Evolutionary conservation across 257 asterid genomes (phyloP), one percentile per base, ranked within the genome.

Genomic region (Phtheirospermum japonicum): DNA sequence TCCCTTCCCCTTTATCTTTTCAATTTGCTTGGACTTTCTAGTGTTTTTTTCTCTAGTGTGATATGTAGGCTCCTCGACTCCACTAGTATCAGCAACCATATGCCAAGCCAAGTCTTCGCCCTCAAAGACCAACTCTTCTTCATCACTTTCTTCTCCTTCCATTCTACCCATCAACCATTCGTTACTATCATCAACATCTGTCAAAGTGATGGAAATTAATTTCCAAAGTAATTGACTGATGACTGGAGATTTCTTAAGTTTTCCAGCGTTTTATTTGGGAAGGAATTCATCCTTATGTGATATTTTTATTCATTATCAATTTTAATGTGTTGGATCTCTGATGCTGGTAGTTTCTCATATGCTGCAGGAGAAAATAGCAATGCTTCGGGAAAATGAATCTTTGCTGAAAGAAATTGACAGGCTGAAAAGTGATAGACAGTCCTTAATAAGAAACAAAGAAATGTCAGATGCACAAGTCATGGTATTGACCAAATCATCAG

Each of bases 331-430:
- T 59, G 34, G 42, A 57, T 63, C 58, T 64, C 64, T 55, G 53
- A 57, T 57, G 54, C 70, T 75, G 73, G 42, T 61, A 37, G 40
- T 40, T 68, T 72, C 59, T 19, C 17, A 12, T 58, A 32, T 71
- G 59, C 68, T 72, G 71, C 84, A 93, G 99, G 99, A 93, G 78
- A 93, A 87, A 85, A 82, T 89, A 60, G 65, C 80, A 67, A 79
- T 87, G 89, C 90, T 85, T 72, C 82, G 79, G 66, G 77, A 84
- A 81, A 82, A 84, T 61, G 85, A 82, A 65, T 72, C 80, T 54
- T 79, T 92, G 81, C 64, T 54, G 74, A 84, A 82, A 77, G 95
- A 92, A 75, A 89, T 75, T 70, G 89, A 83, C n/a, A 87, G 63
- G 69, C 88, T 89, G 73, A 77, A 79, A 75, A 75, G 59, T 66